These are phyloP conservation scores for Candida chilensis DNA, from an alignment of 805 yeast genomes.

Conservation along the genomic window DNA sequence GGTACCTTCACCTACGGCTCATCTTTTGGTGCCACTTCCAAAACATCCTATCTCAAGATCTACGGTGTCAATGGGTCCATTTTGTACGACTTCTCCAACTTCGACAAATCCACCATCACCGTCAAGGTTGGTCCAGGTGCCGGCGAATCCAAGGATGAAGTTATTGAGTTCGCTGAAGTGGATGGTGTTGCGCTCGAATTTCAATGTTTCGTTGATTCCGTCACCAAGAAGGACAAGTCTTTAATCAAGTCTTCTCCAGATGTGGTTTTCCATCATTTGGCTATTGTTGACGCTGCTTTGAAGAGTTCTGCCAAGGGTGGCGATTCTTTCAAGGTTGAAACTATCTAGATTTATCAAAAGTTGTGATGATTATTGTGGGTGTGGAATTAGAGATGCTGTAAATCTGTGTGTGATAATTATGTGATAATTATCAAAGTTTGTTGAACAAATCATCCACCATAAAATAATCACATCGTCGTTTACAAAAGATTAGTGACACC, in stretches of 20 bases:
- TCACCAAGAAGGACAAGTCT: conserved; percentile 49
- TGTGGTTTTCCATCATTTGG: conserved; percentile 85
- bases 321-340: conserved; percentile 36
- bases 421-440: too few relatives aligned
- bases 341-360: too few relatives aligned
- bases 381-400: too few relatives aligned
- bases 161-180: conserved; percentile 32
- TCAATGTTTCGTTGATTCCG: conserved; percentile 46
- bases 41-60: conserved; percentile 56
- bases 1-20: conserved; percentile 88
- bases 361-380: too few relatives aligned
- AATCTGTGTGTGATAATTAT: too few relatives aligned
- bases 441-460: too few relatives aligned
- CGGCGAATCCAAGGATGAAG: conserved; percentile 15
- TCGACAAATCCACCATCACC: conserved; percentile 25
- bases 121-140: conserved; percentile 19
- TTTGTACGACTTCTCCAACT: conserved; percentile 55
- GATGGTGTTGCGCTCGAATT: conserved; percentile 37
- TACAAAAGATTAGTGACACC: too few relatives aligned
- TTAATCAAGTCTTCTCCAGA: conserved; percentile 56
- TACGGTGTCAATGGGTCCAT: conserved; percentile 77
- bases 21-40: conserved; percentile 75
- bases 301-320: conserved; percentile 56
- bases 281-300: conserved; percentile 79
- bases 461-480: too few relatives aligned